Conservation (phyloP, 495 filamentous ascomycete genomes). For the Penicillium canescens region DNA sequence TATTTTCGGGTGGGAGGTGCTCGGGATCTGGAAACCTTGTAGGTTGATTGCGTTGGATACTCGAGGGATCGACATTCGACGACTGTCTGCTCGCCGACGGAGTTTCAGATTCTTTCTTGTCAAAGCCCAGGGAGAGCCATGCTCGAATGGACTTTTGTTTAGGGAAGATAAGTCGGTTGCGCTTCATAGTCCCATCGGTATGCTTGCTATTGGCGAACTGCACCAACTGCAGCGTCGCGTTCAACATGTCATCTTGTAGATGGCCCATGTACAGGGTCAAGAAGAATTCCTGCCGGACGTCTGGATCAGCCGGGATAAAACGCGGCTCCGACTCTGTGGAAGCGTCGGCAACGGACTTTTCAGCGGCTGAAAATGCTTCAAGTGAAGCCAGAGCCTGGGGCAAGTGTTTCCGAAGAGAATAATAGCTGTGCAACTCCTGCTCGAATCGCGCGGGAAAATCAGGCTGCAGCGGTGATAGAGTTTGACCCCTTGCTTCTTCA, state of each 20-base stretch:
- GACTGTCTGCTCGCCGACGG: constrained; percentile 17
- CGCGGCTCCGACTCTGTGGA: background rate
- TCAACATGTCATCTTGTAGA: constrained; percentile 34
- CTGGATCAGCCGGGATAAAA: constrained; percentile 15
- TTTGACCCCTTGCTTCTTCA: constrained; percentile 29
- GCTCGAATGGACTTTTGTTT: constrained; percentile 52
- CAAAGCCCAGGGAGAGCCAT: constrained; percentile 25
- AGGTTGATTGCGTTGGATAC: constrained; percentile 4
- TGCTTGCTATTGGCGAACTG: constrained; percentile 58
- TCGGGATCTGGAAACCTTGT: constrained; percentile 59
- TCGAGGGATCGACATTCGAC: constrained; percentile 20
- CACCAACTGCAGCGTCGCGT: constrained; percentile 49
- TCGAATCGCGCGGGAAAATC: constrained; percentile 25
- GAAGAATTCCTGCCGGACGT: constrained; percentile 35
- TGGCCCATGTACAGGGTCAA: constrained; percentile 38
- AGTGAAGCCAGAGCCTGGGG: constrained; percentile 26
- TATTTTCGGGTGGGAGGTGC: constrained; percentile 63
- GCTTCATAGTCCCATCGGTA: constrained; percentile 60
- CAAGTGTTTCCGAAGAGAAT: constrained; percentile 21
- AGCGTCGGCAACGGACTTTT: constrained; percentile 13
- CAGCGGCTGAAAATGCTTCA: constrained; percentile 28
- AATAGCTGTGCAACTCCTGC: constrained; percentile 15
- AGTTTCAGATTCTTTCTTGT: constrained; percentile 8
- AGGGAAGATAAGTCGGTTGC: constrained; percentile 60
- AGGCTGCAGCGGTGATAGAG: constrained; percentile 12